Base-by-base conservation (phyloP, 495 filamentous ascomycete genomes). In the Penicillium daleae region DNA sequence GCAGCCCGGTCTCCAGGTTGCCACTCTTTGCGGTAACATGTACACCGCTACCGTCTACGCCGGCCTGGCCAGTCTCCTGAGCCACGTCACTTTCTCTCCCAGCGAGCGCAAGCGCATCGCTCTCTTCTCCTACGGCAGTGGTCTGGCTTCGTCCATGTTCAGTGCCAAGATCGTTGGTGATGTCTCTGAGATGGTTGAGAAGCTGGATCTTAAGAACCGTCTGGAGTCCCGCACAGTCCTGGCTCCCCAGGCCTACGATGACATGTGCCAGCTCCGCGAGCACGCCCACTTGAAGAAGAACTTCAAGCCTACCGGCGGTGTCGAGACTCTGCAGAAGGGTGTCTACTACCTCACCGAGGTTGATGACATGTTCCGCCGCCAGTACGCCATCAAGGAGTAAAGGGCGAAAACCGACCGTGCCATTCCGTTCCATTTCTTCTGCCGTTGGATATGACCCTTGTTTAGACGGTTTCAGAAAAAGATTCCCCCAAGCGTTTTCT, bases 21-120 rank as follows among this genome's bases (percentile, higher is more conserved):
- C 95, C 37, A 97, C 93, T 46, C 89, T 92, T 81, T 97, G 93
- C 78, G 96, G 95, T 77, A 99, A 99, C 85, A 99, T 97, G 96
- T 99, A 99, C 82, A 93, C 90, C 70, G 95, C 90, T 53, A 97
- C 92, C 73, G 91, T 99, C 66, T 99, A 93, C 82, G 88, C 87
- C 60, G 92, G 92, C 58, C 83, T 99, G 48, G 85, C 87, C 74
- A 89, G 87, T 67, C 74, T 98, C 61, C 72, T 99, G 64, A 82
- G 84, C 76, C 88, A 93, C 71, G 80, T 93, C 58, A 80, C 83
- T 63, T 87, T 86, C 71, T 87, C 87, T 52, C 79, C 82, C 31
- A 82, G 93, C 59, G 83, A 90, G 75, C 89, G 92, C 67, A 97
- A 96, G 89, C 87, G 91, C 58, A 83, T 99, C 67, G 95, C 82